Evolutionary conservation across 2,329 filamentous ascomycete genomes (phyloP), one percentile per base, ranked within the genome.

Genomic region (Lachnum nothofagi): DNA sequence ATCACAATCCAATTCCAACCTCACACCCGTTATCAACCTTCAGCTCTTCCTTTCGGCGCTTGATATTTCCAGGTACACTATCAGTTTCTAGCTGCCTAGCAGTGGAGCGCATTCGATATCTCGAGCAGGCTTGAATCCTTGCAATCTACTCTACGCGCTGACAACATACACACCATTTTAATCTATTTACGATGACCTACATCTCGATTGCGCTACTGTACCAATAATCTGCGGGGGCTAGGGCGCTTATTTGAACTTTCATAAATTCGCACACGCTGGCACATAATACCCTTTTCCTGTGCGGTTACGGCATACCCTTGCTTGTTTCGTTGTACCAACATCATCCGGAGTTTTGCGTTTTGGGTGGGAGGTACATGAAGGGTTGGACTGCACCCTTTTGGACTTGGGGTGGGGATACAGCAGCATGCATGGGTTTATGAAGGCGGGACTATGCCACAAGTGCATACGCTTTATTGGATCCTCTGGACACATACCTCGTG

Each of bases 51-150:
- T 24, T 39, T 40, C 37, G 14, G 22, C 19, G 2, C 4, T 42
- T n/a, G 22, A 23, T 9, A 42, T 29, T 42, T 25, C 12, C n/a
- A 16, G 22, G 14, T 23, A 19, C n/a, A 16, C 9, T 16, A 25
- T 16, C 3, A 16, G 14, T 24, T 42, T 29, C 20, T 27, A n/a
- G 34, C n/a, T 22, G 14, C 16, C 29, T 37, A 23, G 17, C 9
- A 22, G 16, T 20, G 16, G 17, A 25, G n/a, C 22, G 27, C 27
- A 43, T 20, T 12, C 16, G 17, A 3, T 20, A 23, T 43, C 16
- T 29, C 19, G 41, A 43, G 41, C 41, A 7, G 41, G 41, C 41
- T 17, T 43, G 12, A 43, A 43, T 19, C 19, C 27, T 12, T 31
- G 41, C 38, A 34, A 10, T 43, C 19, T 33, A 10, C n/a, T 43